Base-by-base conservation (phyloP, 352 stramenopile species). In the Phytopythium vexans region DNA sequence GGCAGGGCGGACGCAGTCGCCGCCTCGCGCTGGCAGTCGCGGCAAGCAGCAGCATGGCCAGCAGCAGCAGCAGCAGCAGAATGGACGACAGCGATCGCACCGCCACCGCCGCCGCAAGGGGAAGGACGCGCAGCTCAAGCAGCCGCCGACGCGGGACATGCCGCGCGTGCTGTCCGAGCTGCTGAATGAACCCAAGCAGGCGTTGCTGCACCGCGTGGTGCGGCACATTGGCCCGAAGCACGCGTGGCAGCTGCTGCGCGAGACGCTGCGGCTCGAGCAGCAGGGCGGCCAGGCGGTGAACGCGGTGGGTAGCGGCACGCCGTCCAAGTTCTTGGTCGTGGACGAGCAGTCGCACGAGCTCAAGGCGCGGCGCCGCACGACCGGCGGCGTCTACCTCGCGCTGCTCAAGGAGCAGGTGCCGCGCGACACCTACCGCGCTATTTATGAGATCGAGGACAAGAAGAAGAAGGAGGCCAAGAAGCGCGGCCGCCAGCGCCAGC, bases 401-500 rank as follows among this genome's bases (percentile, higher is more conserved):
- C 66, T 90, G 34, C 62, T 92, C 27, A 82, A 85, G 45, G 69
- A 79, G 0, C 67, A 77, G 37, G 82, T 89, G 69, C 52, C 71
- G 0, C 81, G 78, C 42, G 79, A 92, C 16, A 66, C 67, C 49
- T 92, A 92, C 58, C 75, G 77, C 15, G 63, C 79, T 12, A 89
- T 92, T 52, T 92, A 89, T 52, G 77, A 82, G 52, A 63, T 92
- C 14, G 82, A 92, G 53, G 70, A 84, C 36, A 52, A 71, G 35
- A 72, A 85, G 49, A 92, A 92, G 63, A 89, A 92, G 58, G 75
- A 87, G 33, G 62, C 66, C 36, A 86, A 87, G 65, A 88, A 88
- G 47, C 67, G 70, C 3, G 59, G 73, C 39, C 66, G 70, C 41
- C 63, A 64, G 39, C 70, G 73, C 14, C 63, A 68, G 36, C 62